These are phyloP conservation scores for Osmanthus fragrans DNA, from an alignment of 257 asterid genomes.

Conservation along the genomic window DNA sequence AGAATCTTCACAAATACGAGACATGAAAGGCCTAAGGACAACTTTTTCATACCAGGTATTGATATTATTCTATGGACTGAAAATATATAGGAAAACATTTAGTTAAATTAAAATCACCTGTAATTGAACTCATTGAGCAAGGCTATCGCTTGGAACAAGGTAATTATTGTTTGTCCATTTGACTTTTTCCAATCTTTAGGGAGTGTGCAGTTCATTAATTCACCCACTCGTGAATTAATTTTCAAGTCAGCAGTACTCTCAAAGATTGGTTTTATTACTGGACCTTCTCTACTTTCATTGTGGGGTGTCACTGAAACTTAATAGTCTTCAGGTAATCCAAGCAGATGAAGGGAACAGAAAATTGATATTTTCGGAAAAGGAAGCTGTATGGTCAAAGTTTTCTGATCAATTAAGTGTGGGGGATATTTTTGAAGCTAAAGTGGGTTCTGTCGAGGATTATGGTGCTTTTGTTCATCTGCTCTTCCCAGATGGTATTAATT, in stretches of 20 bases:
- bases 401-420: constrained; percentile 68
- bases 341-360: constrained; percentile 69
- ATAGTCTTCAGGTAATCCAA: constrained; percentile 62
- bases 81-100: background rate
- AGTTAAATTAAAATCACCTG: background rate
- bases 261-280: constrained; percentile 6
- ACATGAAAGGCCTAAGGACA: background rate
- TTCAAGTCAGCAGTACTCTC: background rate
- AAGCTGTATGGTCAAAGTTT: constrained; percentile 70
- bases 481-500: constrained; percentile 74
- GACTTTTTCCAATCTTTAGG: background rate
- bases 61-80: background rate
- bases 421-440: constrained; percentile 61
- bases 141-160: background rate
- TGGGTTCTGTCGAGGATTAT: constrained; percentile 89
- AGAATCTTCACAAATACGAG: background rate
- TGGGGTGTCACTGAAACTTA: constrained; percentile 16
- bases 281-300: background rate
- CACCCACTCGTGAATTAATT: background rate
- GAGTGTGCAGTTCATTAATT: background rate
- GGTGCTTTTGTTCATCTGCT: constrained; percentile 92
- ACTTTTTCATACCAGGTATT: background rate
- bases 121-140: background rate
- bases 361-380: constrained; percentile 91
- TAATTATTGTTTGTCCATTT: background rate